Conservation (phyloP, 2,329 filamentous ascomycete genomes). For the Elsinoe necatrix region DNA sequence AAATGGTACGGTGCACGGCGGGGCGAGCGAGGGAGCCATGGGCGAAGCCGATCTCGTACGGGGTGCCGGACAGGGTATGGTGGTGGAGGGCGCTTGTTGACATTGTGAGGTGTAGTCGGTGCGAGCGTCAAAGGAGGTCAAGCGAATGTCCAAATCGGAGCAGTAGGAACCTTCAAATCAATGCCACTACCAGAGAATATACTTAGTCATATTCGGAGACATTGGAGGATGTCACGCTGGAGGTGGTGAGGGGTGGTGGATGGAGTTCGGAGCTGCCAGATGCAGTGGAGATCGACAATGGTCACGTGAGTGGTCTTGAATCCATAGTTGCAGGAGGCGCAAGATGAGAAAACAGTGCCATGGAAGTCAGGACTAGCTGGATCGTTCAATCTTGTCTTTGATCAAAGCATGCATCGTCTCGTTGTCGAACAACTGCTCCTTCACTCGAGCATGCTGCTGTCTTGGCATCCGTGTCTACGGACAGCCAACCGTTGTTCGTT, state of each 20-base stretch:
- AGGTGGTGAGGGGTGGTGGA: conserved; percentile 2
- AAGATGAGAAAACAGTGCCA: too few species aligned
- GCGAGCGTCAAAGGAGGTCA: too few species aligned
- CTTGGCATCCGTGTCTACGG: too few species aligned
- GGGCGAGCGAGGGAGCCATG: conserved; percentile 36
- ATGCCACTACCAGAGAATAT: neutral
- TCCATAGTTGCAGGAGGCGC: too few species aligned
- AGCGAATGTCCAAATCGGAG: too few species aligned
- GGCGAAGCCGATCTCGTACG: conserved; percentile 42
- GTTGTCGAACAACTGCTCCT: too few species aligned
- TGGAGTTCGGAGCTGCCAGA: conserved; percentile 6
- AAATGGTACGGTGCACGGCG: conserved; percentile 37
- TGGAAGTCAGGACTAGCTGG: too few species aligned
- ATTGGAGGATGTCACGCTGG: neutral
- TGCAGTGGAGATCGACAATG: neutral
- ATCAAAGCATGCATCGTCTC: too few species aligned
- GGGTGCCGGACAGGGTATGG: conserved; percentile 35
- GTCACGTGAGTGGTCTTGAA: neutral
- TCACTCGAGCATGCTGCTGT: too few species aligned
- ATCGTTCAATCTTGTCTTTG: too few species aligned
- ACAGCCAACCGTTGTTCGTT: too few species aligned
- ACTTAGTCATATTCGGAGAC: neutral
- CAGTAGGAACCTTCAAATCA: too few species aligned
- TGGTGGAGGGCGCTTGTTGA: conserved; percentile 36
- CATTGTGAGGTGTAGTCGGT: conserved; percentile 13